Evolutionary conservation across 257 asterid genomes (phyloP).

Genomic region (Gynochthodes officinalis): DNA sequence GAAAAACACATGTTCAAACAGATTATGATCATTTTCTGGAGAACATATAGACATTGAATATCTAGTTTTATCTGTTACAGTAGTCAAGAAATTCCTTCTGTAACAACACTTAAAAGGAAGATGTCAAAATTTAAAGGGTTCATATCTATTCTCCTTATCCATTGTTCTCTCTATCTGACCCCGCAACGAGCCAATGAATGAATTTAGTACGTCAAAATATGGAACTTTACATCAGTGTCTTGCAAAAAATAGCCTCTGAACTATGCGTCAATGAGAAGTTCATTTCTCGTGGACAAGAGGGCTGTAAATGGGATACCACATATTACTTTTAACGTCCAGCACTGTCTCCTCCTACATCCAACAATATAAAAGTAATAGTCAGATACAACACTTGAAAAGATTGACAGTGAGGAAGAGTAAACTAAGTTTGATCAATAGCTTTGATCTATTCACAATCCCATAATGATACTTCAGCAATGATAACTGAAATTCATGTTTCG

Average conservation of each 20-base stretch:
- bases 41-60: not conserved
- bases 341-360: slow-evolving; percentile 73
- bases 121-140: slow-evolving; percentile 9
- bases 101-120: slow-evolving; percentile 8
- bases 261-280: slow-evolving; percentile 13
- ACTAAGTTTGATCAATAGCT: too few relatives aligned
- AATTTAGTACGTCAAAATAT: slow-evolving; percentile 13
- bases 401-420: too few relatives aligned
- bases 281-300: slow-evolving; percentile 97
- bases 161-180: slow-evolving; percentile 4
- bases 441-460: not conserved
- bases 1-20: not conserved
- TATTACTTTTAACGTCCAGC: slow-evolving; percentile 54
- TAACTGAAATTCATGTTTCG: not conserved
- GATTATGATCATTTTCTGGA: not conserved
- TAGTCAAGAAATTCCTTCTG: not conserved
- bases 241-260: slow-evolving; percentile 10
- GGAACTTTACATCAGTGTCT: slow-evolving; percentile 16
- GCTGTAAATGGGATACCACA: slow-evolving; percentile 93
- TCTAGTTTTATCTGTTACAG: not conserved
- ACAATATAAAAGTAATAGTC: slow-evolving; percentile 12
- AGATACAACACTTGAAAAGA: too few relatives aligned
- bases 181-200: not conserved
- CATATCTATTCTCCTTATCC: not conserved
- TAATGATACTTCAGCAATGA: not conserved